Evolutionary conservation across 139 green algal species (phyloP), one percentile per base, ranked within the genome.

Genomic region (Volvox reticuliferus): DNA sequence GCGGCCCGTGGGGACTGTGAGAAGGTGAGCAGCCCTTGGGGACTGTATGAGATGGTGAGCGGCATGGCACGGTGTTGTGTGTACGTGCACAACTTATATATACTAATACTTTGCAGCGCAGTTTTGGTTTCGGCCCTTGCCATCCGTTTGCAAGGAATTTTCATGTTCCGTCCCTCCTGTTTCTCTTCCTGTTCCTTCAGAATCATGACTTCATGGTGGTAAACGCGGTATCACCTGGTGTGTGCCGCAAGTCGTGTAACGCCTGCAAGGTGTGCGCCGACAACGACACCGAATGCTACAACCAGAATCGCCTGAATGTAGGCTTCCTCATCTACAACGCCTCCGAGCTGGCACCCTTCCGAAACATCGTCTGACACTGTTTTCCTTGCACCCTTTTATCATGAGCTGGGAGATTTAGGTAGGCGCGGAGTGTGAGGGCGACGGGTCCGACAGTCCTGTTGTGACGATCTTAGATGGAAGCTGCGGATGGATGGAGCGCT

Each of bases 131-230:
- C 71, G 20, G 26, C 26, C 71, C 9, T 22, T 30, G 14, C 75
- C 24, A 9, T 28, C 65, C 16, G 21, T 5, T 24, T 16, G 65
- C 44, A 55, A 55, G 44, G 44, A 55, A 55, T 55, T 55, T 55
- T 55, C 44, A 55, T 55, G 5, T 55, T 55, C 5, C 44, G 5
- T 55, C 44, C 9, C 9, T 55, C 24, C 16, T 79, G 26, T 30
- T 9, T 30, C 71, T 35, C 26, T 32, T 79, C 26, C 71, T 33
- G 26, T 2, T 30, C 26, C n/a, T 30, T 3, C 75, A 83, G 50
- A 86, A 76, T 62, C 26, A 82, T 14, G 90, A 93, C 36, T 86
- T 69, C 79, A 91, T 93, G 86, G 69, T 93, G 26, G 79, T 87
- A 1, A 79, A 44, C 35, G 37, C 79, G 22, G 69, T 77, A 35